Evolutionary conservation across 208 protist species (phyloP), one percentile per base, ranked within the genome.

Genomic region (Trypanosomatidae sp.): DNA sequence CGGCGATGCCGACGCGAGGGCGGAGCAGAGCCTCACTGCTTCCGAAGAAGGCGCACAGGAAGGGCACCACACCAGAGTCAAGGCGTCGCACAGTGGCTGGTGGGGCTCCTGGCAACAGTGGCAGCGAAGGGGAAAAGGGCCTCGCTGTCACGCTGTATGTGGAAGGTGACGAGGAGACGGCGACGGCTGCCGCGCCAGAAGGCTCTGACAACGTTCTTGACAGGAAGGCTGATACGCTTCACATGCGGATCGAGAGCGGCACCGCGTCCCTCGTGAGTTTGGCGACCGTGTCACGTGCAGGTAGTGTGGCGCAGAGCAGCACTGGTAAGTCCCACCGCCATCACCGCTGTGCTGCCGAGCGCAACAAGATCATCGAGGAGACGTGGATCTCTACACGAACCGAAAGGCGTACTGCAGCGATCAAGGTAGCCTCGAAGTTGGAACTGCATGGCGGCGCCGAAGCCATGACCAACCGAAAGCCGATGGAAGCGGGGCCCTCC

Each of bases 371-470:
- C 19, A 53, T 91, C 10, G 86, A 88, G 75, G 86, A 91, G 69
- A 79, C 84, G 67, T 91, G 86, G 86, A 76, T 75, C 8, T 80
- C 83, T n/a, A 76, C 83, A 30, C 83, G 86, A 7, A 76, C 80
- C 22, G 82, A 72, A 64, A 73, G 86, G 50, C 77, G 81, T n/a
- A 73, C 81, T 43, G 73, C 77, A 10, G 66, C 76, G 4, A 74
- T 71, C 30, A 79, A 73, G 68, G 67, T 62, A 30, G 74, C 58
- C 43, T 62, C 46, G 68, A 47, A 70, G 52, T 58, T 46, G 62
- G 60, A 62, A 43, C 36, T 69, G 25, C 50, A 39, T 28, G 68
- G 36, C 52, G 12, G 17, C 3, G 22, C 46, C 15, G 68, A 72
- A 8, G 25, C 53, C 30, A 59, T 39, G 30, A 41, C 39, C 3